Evolutionary conservation across 176 grass and related monocot species (phyloP).

Genomic region (Echinochloa phyllopogon): DNA sequence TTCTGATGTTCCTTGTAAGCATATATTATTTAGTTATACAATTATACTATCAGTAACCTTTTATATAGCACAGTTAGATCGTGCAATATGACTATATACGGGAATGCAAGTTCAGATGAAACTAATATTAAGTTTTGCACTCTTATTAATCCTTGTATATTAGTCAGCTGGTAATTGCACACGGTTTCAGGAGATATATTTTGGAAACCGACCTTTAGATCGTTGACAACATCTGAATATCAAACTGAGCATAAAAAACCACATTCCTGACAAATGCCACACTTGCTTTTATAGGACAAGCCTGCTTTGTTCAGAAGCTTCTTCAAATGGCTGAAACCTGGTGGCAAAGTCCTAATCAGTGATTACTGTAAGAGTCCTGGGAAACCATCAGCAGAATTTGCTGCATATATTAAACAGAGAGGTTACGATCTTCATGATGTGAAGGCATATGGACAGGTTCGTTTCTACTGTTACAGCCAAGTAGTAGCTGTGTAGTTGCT

Average conservation of each 20-base stretch:
- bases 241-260: not conserved
- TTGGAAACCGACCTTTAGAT: not conserved
- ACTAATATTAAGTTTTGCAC: not conserved
- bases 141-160: not conserved
- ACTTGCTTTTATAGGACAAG: conserved; percentile 72
- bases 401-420: conserved; percentile 79
- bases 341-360: conserved; percentile 88
- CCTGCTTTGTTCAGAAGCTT: conserved; percentile 80
- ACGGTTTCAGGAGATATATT: not conserved
- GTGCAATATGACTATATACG: not conserved
- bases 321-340: conserved; percentile 95
- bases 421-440: conserved; percentile 96
- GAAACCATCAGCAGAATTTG: conserved; percentile 76
- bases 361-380: conserved; percentile 92
- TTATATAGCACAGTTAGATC: not conserved
- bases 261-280: conserved; percentile 17
- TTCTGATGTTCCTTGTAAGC: conserved; percentile 2
- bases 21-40: not conserved
- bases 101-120: not conserved
- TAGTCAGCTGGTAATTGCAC: not conserved
- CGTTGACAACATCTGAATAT: not conserved
- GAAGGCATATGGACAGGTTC: conserved; percentile 86
- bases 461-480: conserved; percentile 23
- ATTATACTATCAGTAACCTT: not conserved
- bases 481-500: not conserved